Base-by-base conservation (phyloP, 768 basidiomycete genomes). In the Sporobolomyces phaffii region DNA sequence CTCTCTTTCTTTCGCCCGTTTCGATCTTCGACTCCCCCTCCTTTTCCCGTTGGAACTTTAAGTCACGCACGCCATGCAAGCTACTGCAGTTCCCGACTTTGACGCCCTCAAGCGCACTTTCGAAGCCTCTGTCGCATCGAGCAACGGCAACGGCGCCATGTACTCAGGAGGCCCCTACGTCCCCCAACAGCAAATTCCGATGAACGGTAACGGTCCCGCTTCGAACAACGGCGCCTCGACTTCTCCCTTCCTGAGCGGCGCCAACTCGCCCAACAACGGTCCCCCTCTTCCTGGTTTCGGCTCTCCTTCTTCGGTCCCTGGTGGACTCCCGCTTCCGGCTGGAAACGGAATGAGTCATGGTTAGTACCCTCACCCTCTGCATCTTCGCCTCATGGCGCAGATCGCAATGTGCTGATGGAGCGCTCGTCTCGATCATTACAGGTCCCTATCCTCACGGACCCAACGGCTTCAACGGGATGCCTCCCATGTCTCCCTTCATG, bases 101-200 rank as follows among this genome's bases (percentile, higher is more conserved):
- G 70, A 68, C 31, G 62, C 70, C 17, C 64, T 68, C 54, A 72
- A 68, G 60, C 53, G 65, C 18, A 57, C 48, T 28, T 72, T 68
- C 34, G 63, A 72, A n/a, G 65, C 56, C 29, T 49, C 56, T 3
- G 29, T 7, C 28, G 24, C 53, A 26, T 40, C 34, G 20, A 24
- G n/a, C 22, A 54, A 54, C 53, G 53, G 53, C 38, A 38, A n/a
- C 34, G 36, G n/a, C 36, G 22, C 20, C 33, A 34, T 34, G 18
- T 7, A 14, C 18, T 9, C 51, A 15, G 34, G 18, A 18, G 4
- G n/a, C 9, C 44, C 28, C 62, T 5, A 50, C 56, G 8, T 68
- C 67, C 2, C 67, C 67, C 22, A 63, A 47, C 67, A 44, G 45
- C 57, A 38, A 24, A 43, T 5, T 24, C 33, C 57, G 44, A 33